Percentiles rank a stretch among this genome's conserved stretches.
Conservation (phyloP, 192 early-diverging fungal species). For the Coemansia sp. region DNA sequence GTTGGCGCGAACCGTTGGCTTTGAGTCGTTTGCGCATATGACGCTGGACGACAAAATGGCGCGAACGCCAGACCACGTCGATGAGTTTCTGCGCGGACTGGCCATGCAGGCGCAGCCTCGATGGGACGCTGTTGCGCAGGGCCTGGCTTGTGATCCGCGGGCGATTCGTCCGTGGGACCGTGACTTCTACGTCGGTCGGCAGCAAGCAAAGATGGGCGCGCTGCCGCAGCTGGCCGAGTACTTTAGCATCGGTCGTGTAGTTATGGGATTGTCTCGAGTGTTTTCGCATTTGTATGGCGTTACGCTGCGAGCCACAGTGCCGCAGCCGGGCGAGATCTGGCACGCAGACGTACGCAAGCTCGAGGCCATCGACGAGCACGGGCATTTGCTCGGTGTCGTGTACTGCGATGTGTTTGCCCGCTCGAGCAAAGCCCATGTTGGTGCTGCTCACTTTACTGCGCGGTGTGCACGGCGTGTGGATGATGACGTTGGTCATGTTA, state of each 20-base stretch:
- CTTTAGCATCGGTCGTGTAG: constrained; percentile 85
- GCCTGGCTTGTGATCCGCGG: constrained; percentile 39
- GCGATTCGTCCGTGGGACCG: constrained; percentile 71
- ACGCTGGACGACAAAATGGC: constrained; percentile 94
- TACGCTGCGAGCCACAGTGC: constrained; percentile 66
- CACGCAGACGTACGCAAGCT: constrained; percentile 87
- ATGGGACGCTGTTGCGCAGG: constrained; percentile 54
- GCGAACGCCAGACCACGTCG: constrained; percentile 76
- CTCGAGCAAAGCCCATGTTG: constrained; percentile 68
- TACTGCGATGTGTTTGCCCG: constrained; percentile 92
- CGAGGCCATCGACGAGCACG: constrained; percentile 84
- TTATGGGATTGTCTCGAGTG: constrained; percentile 83
- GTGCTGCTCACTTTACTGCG: constrained; percentile 95
- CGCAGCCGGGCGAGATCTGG: constrained; percentile 85
- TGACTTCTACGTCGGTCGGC: constrained; percentile 63
- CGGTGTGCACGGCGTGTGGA: constrained; percentile 85
- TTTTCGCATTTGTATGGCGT: constrained; percentile 88
- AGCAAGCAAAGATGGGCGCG: constrained; percentile 44
- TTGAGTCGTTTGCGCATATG: constrained; percentile 80
- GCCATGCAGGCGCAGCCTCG: constrained; percentile 59
- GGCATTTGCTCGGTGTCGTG: constrained; percentile 83
- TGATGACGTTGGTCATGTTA: constrained; percentile 59
- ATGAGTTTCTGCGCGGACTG: constrained; percentile 78
- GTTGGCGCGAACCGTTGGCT: constrained; percentile 75
- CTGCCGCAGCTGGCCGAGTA: constrained; percentile 63